Base-by-base conservation (phyloP, 2,329 filamentous ascomycete species). In the Ophidiomyces ophidiicola region DNA sequence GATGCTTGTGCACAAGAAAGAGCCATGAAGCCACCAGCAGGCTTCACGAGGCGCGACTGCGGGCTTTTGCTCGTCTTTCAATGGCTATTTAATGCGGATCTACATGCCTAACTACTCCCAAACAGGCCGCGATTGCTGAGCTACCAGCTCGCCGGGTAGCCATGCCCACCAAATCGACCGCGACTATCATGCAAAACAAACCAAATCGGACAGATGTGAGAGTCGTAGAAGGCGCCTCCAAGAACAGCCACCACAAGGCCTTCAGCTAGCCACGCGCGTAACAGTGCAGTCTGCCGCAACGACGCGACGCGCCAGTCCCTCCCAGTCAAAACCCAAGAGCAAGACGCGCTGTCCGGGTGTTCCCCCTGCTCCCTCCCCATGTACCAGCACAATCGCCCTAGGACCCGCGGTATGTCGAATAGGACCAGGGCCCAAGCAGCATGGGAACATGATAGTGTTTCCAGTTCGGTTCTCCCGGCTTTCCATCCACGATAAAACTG, bases 391-490 rank as follows among this genome's bases (percentile, higher is more conserved):
- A 11, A 33, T 12, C 12, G 6, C 3, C 10, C 57, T 49, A 69
- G 32, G 66, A 69, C 7, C 66, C 66, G 37, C 66, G 60, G 50
- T 69, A 69, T 19, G 66, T 68, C 33, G 66, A 67, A 48, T 68
- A 69, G 39, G 62, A 67, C 64, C 64, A 69, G 17, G 66, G 66
- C 21, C 66, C 65, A 43, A 69, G 48, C 39, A 69, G 46, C 33
- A 69, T 60, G n/a, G 66, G 66, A 12, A 69, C 65, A 60, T 69
- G 66, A 49, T 68, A 69, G 52, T 69, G 66, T 33, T 62, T 53
- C 59, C 63, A 66, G 19, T 59, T 63, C 39, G 61, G 61, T 43
- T 60, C 53, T 0, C 51, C 57, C 32, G 63, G 61, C 21, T 56
- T 56, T 25, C 61, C 61, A 43, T 64, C 62, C 1, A 68, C 64